phyloP scores from a whole-genome alignment of 352 stramenopile species.

The Pythium dissimile region DNA sequence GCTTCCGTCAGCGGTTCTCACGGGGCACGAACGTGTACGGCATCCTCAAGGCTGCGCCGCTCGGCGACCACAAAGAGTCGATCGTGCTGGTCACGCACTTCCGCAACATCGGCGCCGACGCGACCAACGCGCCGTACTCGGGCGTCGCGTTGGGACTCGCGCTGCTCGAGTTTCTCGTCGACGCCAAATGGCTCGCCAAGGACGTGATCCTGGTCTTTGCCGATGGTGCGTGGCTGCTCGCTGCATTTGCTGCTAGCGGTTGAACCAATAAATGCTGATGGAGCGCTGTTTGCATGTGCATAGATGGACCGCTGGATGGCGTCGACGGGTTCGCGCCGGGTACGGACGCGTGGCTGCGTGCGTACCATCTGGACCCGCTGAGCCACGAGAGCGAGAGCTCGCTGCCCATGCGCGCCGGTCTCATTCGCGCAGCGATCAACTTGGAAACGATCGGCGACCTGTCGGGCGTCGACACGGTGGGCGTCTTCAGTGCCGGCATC shows the following conservation, averaged over 20 bases:
- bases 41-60: slow-evolving; percentile 66
- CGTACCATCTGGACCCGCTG: slow-evolving; percentile 64
- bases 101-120: slow-evolving; percentile 37
- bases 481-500: slow-evolving; percentile 62
- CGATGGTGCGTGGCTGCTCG: slow-evolving; percentile 50
- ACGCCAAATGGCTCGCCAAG: slow-evolving; percentile 77
- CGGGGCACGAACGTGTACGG: slow-evolving; percentile 66
- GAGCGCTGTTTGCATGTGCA: not conserved
- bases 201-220: slow-evolving; percentile 76
- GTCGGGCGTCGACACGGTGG: slow-evolving; percentile 29
- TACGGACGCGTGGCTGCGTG: slow-evolving; percentile 67
- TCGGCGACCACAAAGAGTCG: slow-evolving; percentile 74
- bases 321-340: slow-evolving; percentile 55
- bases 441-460: slow-evolving; percentile 49
- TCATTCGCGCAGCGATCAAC: slow-evolving; percentile 76
- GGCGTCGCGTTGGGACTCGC: slow-evolving; percentile 52
- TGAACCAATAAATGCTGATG: not conserved
- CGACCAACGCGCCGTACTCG: slow-evolving; percentile 39
- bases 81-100: slow-evolving; percentile 75
- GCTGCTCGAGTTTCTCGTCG: slow-evolving; percentile 54
- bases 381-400: slow-evolving; percentile 16
- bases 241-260: not conserved
- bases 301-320: slow-evolving; percentile 63
- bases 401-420: slow-evolving; percentile 61
- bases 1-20: slow-evolving; percentile 56